A percentile compares a stretch with the other conserved stretches of the same genome.
phyloP scores from a whole-genome alignment of 345 rosid species.

The Pugionium cornutum region DNA sequence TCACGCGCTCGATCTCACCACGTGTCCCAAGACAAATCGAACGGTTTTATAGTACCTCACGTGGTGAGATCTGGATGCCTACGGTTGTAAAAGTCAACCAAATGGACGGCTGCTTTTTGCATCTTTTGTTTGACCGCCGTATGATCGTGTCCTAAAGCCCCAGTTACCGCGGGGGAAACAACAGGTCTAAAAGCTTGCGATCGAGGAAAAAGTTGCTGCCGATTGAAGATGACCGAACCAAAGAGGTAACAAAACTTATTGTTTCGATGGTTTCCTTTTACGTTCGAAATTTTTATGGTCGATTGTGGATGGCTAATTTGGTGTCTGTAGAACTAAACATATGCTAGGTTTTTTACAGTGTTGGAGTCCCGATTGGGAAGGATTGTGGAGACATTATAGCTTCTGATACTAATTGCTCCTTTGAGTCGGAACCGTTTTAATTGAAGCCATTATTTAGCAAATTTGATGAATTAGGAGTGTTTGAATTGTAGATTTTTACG shows the following conservation, averaged over 20 bases:
- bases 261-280: background rate
- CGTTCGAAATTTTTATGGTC: background rate
- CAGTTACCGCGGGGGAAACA: background rate
- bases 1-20: too few species aligned
- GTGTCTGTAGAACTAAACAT: conserved; percentile 8
- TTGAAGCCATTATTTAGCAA: background rate
- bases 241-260: conserved; percentile 19
- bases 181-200: conserved; percentile 7
- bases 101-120: too few species aligned
- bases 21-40: too few species aligned
- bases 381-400: conserved; percentile 1
- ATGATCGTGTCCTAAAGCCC: background rate
- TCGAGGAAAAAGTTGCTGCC: conserved; percentile 24
- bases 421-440: background rate
- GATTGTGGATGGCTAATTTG: background rate
- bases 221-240: conserved; percentile 36
- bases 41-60: too few species aligned
- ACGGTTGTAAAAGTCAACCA: too few species aligned
- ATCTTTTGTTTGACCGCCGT: too few species aligned
- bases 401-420: background rate
- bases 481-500: background rate
- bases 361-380: background rate
- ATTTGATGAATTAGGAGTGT: background rate
- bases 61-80: too few species aligned
- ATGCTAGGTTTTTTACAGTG: conserved; percentile 28